Conservation (phyloP, 352 stramenopile genomes). For the Pythium rishiriense region DNA sequence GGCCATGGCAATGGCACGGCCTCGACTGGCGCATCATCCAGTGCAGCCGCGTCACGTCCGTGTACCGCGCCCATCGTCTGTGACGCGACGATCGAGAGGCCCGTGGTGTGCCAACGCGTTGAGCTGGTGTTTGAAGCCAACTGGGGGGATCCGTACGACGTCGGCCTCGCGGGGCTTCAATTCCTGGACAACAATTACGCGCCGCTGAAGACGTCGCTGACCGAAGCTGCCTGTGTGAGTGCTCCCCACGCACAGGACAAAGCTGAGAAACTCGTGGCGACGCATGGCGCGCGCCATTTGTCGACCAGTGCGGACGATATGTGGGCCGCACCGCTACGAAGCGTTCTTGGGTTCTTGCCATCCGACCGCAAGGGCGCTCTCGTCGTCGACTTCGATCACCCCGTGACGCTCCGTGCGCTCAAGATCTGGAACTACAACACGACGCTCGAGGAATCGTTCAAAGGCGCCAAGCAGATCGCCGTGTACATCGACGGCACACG, state of each 20-base stretch:
- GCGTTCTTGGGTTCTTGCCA: constrained; percentile 35
- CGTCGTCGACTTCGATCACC: constrained; percentile 48
- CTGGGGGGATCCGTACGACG: constrained; percentile 72
- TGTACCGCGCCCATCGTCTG: constrained; percentile 65
- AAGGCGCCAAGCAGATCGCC: constrained; percentile 64
- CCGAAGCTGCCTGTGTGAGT: constrained; percentile 32
- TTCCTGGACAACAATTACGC: constrained; percentile 61
- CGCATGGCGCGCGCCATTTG: constrained; percentile 46
- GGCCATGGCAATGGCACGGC: neutral
- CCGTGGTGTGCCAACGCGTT: constrained; percentile 48
- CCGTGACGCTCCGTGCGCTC: constrained; percentile 46
- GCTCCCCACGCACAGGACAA: constrained; percentile 36
- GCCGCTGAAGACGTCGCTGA: constrained; percentile 33
- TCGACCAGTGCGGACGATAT: constrained; percentile 53
- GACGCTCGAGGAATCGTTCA: constrained; percentile 72
- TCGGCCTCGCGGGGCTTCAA: constrained; percentile 57
- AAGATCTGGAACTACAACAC: constrained; percentile 86
- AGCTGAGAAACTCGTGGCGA: constrained; percentile 41
- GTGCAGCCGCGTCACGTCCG: constrained; percentile 30
- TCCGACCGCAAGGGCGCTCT: constrained; percentile 38
- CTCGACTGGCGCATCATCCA: neutral
- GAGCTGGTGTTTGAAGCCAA: constrained; percentile 63
- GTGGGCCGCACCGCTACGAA: constrained; percentile 56
- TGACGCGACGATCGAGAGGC: constrained; percentile 41
- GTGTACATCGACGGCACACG: constrained; percentile 52